Percentiles rank a stretch among this genome's conserved stretches.
These are phyloP conservation scores for Arachis stenosperma DNA, from an alignment of 306 rosid species.

Conservation along the genomic window DNA sequence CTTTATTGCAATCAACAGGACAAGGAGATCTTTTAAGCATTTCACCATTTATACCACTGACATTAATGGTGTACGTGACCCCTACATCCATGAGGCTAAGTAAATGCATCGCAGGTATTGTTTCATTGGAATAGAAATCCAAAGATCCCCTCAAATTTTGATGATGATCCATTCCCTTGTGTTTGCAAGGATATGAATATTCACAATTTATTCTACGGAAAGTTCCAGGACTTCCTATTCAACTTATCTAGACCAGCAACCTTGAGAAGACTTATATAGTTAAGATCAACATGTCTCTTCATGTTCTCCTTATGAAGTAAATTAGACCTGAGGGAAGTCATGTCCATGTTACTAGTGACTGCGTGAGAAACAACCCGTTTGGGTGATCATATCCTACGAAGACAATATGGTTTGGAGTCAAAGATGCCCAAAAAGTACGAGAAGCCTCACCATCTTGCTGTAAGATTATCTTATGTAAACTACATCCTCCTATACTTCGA, in stretches of 20 bases:
- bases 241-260: constrained; percentile 57
- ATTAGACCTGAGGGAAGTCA: constrained; percentile 48
- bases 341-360: constrained; percentile 43
- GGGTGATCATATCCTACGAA: constrained; percentile 52
- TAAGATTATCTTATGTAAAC: constrained; percentile 55
- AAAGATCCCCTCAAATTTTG: constrained; percentile 61
- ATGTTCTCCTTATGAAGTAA: constrained; percentile 55
- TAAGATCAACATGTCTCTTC: constrained; percentile 57
- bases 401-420: constrained; percentile 45
- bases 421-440: constrained; percentile 60
- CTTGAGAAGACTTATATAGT: constrained; percentile 53
- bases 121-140: constrained; percentile 85
- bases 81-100: constrained; percentile 98
- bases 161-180: constrained; percentile 58
- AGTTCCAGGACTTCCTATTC: constrained; percentile 57
- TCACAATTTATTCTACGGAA: constrained; percentile 63
- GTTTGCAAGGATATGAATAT: constrained; percentile 56
- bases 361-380: constrained; percentile 62
- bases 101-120: constrained; percentile 98
- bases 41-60: constrained; percentile 53
- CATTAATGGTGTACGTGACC: constrained; percentile 62
- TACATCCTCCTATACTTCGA: constrained; percentile 60
- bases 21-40: constrained; percentile 60
- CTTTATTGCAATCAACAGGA: constrained; percentile 51
- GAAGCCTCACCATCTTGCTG: constrained; percentile 64